Base-by-base conservation (phyloP, 495 filamentous ascomycete species). In the Neurospora sp. region DNA sequence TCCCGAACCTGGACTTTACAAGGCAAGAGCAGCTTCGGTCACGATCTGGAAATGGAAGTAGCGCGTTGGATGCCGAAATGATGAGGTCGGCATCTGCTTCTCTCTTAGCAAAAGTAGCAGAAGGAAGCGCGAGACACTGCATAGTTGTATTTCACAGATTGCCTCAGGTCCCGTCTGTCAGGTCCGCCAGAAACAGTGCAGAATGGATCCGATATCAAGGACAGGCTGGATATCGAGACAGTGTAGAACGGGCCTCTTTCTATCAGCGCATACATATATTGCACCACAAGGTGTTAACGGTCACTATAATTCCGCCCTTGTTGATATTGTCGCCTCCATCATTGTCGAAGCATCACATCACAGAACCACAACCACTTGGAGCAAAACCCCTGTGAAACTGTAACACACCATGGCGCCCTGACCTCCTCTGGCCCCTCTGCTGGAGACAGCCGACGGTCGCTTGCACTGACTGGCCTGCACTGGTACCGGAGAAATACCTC, bases 401-500 rank as follows among this genome's bases (percentile, higher is more conserved):
- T 1, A 59, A 59, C 48, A 59, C 48, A 59, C 22, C 48, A 59
- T 22, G 18, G n/a, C 9, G 42, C 42, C 42, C 45, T 53, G 45
- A 53, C 45, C 48, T 59, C 42, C 31, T 35, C 31, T 14, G 14
- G 40, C 18, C 40, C 14, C 40, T 41, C 42, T n/a, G n/a, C n/a
- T 48, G n/a, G 44, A 48, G 44, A 48, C 35, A 31, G 27, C 27
- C 27, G 27, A 31, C 27, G 2, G 27, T 31, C 20, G 38, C 39
- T 20, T 22, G 22, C 41, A 45, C 22, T 74, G 71, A 45, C 22
- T 74, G 71, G 75, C 16, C 70, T 76, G 75, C 78, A 69, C 75
- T 71, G 74, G 75, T 74, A 80, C 78, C 74, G 71, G 74, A 40
- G 68, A 39, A 74, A 75, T 77, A 76, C 77, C 75, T 80, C 69